Evolutionary conservation across 78 protist species (phyloP), one percentile per base, ranked within the genome.

Genomic region (Dictyostelium brefeldianum): DNA sequence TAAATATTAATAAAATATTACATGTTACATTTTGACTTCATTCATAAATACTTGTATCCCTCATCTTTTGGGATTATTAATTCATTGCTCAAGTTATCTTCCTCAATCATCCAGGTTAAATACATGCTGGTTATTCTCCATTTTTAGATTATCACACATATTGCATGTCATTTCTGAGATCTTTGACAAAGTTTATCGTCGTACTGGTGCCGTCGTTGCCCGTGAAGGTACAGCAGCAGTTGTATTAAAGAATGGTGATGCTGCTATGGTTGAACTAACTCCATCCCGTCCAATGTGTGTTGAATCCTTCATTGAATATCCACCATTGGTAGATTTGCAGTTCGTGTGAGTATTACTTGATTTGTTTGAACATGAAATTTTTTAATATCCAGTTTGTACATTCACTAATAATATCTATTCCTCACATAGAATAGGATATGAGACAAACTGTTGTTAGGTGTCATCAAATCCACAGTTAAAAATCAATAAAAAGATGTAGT

Each of bases 271-370:
- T 83, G 57, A 71, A 77, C n/a, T 98, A 70, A 75, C 93, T 79
- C 99, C 99, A 73, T 15, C 83, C 65, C 98, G 97, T 96, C 99
- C 99, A 94, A 97, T 98, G 99, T 95, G 97, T 90, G 99, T 98
- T 57, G 99, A 98, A 97, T 25, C 98, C 51, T 97, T 96, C 97
- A 67, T 97, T 25, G 96, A 93, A 54, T 98, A 97, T 97, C 98
- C 99, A 56, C 99, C 99, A 51, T 97, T 98, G 99, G 99, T 31
- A 97, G 99, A 80, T 98, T 98, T 96, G 99, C 99, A 92, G 99
- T 98, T 81, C 96, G 99, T 46, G 99, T n/a, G n/a, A n/a, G n/a
- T n/a, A n/a, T n/a, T n/a, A n/a, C n/a, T n/a, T n/a, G n/a, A n/a
- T n/a, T n/a, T n/a, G n/a, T n/a, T n/a, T n/a, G n/a, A n/a, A n/a